Percentiles rank a stretch among this genome's conserved stretches.
phyloP scores from a whole-genome alignment of 148 eudicot genomes.

The Silene latifolia region DNA sequence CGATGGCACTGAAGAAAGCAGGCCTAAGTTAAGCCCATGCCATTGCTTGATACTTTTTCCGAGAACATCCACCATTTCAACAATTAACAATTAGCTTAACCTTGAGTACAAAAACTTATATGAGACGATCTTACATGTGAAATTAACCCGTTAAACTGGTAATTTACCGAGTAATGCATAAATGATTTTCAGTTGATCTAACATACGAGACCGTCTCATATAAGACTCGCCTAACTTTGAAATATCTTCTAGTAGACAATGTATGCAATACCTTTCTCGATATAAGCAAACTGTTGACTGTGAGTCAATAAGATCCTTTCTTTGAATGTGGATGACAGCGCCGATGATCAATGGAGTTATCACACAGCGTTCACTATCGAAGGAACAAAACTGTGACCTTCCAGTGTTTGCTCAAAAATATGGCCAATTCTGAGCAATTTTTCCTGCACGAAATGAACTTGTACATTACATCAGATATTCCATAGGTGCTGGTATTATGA shows the following conservation, averaged over 20 bases:
- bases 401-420: constrained; percentile 90
- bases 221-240: not conserved
- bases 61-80: not conserved
- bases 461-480: not conserved
- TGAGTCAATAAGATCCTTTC: not conserved
- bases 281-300: not conserved
- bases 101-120: not conserved
- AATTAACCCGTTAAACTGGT: not conserved
- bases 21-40: not conserved
- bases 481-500: not conserved
- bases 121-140: not conserved
- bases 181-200: not conserved
- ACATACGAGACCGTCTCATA: not conserved
- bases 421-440: constrained; percentile 83
- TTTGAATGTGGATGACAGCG: not conserved
- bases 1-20: not conserved
- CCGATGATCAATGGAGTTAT: constrained; percentile 8
- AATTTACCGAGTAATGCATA: not conserved
- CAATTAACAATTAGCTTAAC: not conserved
- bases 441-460: constrained; percentile 46
- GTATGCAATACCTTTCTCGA: not conserved
- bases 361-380: constrained; percentile 41
- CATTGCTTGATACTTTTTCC: not conserved
- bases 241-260: not conserved
- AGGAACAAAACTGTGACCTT: constrained; percentile 65